Evolutionary conservation across 352 stramenopile genomes (phyloP).

Genomic region (Pythium apleroticum): DNA sequence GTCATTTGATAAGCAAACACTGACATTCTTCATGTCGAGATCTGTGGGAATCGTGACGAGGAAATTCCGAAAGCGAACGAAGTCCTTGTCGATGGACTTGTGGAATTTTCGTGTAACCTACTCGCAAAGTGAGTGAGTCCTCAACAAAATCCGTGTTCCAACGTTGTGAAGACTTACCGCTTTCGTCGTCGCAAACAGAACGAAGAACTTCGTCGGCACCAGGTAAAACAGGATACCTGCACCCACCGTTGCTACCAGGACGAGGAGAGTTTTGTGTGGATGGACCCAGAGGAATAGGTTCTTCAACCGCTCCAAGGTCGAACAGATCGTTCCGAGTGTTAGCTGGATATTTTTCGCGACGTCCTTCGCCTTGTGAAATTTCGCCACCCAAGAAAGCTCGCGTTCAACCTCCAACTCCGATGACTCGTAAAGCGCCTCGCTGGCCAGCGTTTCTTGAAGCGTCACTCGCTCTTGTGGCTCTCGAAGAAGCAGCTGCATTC

Average conservation of each 20-base stretch:
- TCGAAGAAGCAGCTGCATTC: constrained; percentile 33
- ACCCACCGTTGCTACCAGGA: constrained; percentile 15
- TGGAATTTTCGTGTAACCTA: constrained; percentile 43
- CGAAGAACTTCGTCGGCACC: constrained; percentile 30
- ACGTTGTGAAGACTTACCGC: no score
- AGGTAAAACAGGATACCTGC: constrained; percentile 25
- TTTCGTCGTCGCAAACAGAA: constrained; percentile 32
- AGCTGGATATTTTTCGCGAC: constrained; percentile 42
- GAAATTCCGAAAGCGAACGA: constrained; percentile 35
- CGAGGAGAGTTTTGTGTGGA: constrained; percentile 36
- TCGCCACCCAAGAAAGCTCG: constrained; percentile 37
- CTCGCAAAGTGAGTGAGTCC: no score
- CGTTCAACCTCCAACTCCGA: constrained; percentile 40
- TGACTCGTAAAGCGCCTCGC: constrained; percentile 36
- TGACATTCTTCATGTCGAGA: constrained; percentile 33
- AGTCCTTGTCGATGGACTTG: constrained; percentile 28
- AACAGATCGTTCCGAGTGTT: constrained; percentile 32
- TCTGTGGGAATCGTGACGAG: constrained; percentile 37
- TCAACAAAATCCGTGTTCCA: no score
- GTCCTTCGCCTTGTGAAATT: constrained; percentile 46
- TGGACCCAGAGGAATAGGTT: constrained; percentile 45
- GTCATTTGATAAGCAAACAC: no score
- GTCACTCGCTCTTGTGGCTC: constrained; percentile 28
- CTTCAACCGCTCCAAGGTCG: constrained; percentile 32
- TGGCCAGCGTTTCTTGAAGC: constrained; percentile 32